A percentile compares a stretch with the other conserved stretches of the same genome.
These are phyloP conservation scores for Lipomyces lipofer DNA, from an alignment of 805 yeast genomes.

Conservation along the genomic window DNA sequence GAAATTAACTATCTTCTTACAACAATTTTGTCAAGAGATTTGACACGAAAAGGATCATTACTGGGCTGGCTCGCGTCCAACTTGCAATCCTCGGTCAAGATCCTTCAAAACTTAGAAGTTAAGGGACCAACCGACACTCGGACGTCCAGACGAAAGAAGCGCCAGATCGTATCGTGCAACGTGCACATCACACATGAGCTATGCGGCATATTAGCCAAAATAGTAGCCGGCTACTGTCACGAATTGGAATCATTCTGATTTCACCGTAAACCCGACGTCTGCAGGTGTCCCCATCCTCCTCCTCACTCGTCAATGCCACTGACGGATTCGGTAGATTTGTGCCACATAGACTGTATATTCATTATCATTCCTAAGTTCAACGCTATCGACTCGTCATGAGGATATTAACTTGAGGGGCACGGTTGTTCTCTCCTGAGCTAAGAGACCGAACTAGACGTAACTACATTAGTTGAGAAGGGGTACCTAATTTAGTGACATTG, in stretches of 20 bases:
- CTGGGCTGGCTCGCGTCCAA: constrained; percentile 53
- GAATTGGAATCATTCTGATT: not conserved
- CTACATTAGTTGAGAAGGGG: too few species aligned
- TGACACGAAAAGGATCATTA: too few species aligned
- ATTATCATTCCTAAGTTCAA: too few species aligned
- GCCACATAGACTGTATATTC: too few species aligned
- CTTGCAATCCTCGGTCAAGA: constrained; percentile 52
- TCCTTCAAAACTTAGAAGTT: too few species aligned
- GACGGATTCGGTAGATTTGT: constrained; percentile 6
- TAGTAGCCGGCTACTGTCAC: constrained; percentile 7
- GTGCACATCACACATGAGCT: constrained; percentile 44
- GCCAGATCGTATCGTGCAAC: constrained; percentile 76
- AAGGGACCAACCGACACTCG: constrained; percentile 71
- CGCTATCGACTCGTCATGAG: too few species aligned
- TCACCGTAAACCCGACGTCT: constrained; percentile 65
- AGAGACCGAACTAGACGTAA: too few species aligned
- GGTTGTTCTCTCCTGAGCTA: too few species aligned
- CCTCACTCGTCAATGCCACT: not conserved
- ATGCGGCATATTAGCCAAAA: constrained; percentile 9
- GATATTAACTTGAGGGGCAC: too few species aligned
- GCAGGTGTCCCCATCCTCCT: constrained; percentile 44
- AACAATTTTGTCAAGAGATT: too few species aligned
- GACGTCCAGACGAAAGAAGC: constrained; percentile 78
- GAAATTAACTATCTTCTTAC: too few species aligned
- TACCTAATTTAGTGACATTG: too few species aligned